Conservation (phyloP, 768 basidiomycete genomes). For the Trametes gibbosa region DNA sequence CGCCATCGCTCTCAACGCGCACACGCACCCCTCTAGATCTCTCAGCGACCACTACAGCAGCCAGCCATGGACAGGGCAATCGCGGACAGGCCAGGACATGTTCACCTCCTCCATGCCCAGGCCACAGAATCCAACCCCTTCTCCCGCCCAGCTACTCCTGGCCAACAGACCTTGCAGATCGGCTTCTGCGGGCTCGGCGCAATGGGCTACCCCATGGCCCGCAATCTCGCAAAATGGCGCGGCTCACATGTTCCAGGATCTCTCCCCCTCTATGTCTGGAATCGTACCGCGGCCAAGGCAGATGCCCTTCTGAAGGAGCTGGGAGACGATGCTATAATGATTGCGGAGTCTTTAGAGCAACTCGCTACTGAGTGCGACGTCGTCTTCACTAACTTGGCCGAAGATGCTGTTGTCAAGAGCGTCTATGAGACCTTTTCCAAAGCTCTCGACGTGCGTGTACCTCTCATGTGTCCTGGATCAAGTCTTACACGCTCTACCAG, state of each 20-base stretch:
- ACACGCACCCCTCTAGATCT: neutral
- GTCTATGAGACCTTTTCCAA: constrained; percentile 61
- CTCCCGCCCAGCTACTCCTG: constrained; percentile 59
- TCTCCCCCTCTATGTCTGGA: constrained; percentile 69
- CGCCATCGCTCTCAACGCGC: neutral
- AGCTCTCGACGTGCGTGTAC: constrained; percentile 48
- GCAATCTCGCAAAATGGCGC: constrained; percentile 66
- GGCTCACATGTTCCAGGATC: constrained; percentile 34
- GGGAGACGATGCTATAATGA: constrained; percentile 48
- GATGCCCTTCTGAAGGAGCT: constrained; percentile 56
- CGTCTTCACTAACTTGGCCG: constrained; percentile 70
- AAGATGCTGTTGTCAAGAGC: constrained; percentile 65
- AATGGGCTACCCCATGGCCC: constrained; percentile 77
- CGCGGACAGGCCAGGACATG: neutral
- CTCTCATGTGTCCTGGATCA: neutral
- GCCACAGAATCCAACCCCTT: constrained; percentile 37
- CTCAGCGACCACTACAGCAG: neutral
- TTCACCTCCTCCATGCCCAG: constrained; percentile 11
- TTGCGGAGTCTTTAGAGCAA: constrained; percentile 57
- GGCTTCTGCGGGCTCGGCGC: constrained; percentile 56
- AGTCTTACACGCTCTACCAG: constrained; percentile 21
- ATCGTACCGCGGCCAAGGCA: constrained; percentile 63
- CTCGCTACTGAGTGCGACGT: constrained; percentile 69
- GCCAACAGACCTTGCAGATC: constrained; percentile 36
- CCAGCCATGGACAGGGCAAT: constrained; percentile 5